phyloP scores from a whole-genome alignment of 805 yeast genomes.

The Kodamaea kaohsiungensis region DNA sequence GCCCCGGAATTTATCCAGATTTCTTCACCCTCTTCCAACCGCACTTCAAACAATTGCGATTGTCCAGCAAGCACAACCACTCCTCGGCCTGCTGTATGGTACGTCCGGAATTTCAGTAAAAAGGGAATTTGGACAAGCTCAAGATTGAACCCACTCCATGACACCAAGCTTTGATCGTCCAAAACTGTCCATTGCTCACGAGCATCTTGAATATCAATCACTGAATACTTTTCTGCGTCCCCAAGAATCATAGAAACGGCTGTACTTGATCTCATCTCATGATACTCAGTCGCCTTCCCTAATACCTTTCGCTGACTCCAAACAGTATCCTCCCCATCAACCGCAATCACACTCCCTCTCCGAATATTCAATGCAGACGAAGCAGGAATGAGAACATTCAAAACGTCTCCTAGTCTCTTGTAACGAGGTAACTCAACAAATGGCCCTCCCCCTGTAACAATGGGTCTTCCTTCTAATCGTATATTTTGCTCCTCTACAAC shows the following conservation, averaged over 20 bases:
- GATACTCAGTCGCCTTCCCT: constrained; percentile 21
- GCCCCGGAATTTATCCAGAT: constrained; percentile 40
- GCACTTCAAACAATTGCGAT: constrained; percentile 40
- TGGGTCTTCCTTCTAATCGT: constrained; percentile 21
- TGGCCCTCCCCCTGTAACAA: constrained; percentile 47
- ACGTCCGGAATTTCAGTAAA: constrained; percentile 24
- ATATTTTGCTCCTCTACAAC: neutral
- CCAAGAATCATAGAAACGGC: constrained; percentile 38
- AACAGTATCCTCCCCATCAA: constrained; percentile 42
- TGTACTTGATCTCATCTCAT: constrained; percentile 30
- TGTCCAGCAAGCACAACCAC: constrained; percentile 39
- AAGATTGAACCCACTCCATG: constrained; percentile 49
- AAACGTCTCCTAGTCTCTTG: constrained; percentile 43
- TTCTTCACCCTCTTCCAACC: constrained; percentile 36
- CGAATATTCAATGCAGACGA: constrained; percentile 38
- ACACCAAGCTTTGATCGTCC: constrained; percentile 37
- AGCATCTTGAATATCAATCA: constrained; percentile 27
- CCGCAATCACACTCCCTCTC: constrained; percentile 42
- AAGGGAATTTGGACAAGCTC: constrained; percentile 19
- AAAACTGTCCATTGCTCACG: constrained; percentile 43
- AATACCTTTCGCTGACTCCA: constrained; percentile 15
- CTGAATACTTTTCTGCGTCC: constrained; percentile 34
- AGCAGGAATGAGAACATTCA: constrained; percentile 47
- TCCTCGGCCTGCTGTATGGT: constrained; percentile 40
- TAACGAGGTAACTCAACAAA: constrained; percentile 45